Evolutionary conservation across 305 asterid species (phyloP).

Genomic region (Ilex paraguariensis): DNA sequence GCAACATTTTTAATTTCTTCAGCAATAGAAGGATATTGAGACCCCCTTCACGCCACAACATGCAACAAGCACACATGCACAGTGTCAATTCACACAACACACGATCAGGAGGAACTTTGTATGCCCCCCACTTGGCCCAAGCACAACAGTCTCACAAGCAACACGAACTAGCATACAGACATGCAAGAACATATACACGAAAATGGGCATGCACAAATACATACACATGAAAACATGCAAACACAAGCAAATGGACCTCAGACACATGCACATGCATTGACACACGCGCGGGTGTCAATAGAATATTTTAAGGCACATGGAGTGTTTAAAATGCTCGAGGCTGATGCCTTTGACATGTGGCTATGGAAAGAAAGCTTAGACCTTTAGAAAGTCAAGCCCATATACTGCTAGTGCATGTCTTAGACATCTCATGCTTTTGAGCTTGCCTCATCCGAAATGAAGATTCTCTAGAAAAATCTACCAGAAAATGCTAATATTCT

Average conservation of each 20-base stretch:
- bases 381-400: neutral
- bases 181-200: neutral
- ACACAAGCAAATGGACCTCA: neutral
- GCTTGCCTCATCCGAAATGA: too few relatives aligned
- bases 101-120: slow-evolving; percentile 25
- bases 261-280: neutral
- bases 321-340: too few relatives aligned
- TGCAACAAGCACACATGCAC: slow-evolving; percentile 86
- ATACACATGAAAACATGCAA: neutral
- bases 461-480: too few relatives aligned
- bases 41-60: slow-evolving; percentile 90
- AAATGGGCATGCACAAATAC: neutral
- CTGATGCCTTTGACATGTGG: neutral
- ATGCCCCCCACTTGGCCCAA: slow-evolving; percentile 15
- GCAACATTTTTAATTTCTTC: slow-evolving; percentile 94
- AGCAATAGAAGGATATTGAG: slow-evolving; percentile 83
- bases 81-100: slow-evolving; percentile 69
- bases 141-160: slow-evolving; percentile 24
- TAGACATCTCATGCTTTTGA: neutral
- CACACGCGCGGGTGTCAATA: neutral
- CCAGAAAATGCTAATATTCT: too few relatives aligned
- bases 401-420: neutral
- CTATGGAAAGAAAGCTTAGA: neutral
- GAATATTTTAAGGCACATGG: too few relatives aligned
- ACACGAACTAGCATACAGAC: neutral